Evolutionary conservation across 2,329 filamentous ascomycete species (phyloP), one percentile per base, ranked within the genome.

Genomic region (Pseudogymnoascus sp.): DNA sequence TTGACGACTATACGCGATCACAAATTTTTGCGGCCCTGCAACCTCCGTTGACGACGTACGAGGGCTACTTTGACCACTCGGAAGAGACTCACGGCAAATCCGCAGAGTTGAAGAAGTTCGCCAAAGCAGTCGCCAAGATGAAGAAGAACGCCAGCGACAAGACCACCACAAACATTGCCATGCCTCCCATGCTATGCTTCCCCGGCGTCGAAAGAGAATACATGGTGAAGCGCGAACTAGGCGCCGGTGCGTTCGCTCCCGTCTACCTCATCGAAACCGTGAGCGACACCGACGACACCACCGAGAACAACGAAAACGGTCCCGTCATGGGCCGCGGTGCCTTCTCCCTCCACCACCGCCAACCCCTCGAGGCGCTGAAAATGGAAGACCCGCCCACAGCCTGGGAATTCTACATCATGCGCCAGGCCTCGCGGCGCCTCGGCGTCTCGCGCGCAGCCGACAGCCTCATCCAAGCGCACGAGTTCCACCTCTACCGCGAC

Each of bases 371-470:
- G 72, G 94, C 94, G 1, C 79, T 99, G 66, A 99, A 99, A 74
- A 92, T 96, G 84, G 94, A 99, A 74, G 82, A 88, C 30, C 90
- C 92, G 0, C 89, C 92, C 0, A 88, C 85, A 3, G 80, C 89
- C 0, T 99, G 94, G 94, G 94, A 99, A 70, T 99, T 97, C 70
- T 89, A 96, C 74, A 95, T 99, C 73, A 90, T 97, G 77, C 86
- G 90, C 1, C 82, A 90, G 60, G 84, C 89, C 1, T 89, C 92
- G 64, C 77, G 82, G 19, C 88, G 94, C 0, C 78, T 99, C 0
- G 87, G 86, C 0, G 79, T 86, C 0, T 82, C 88, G 62, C 85
- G 92, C 12, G 86, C 88, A 0, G 80, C 84, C 0, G 84, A 89
- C 2, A 95, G 89, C 12, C 79, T 99, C 61, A 84, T 95, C 1